Evolutionary conservation across 257 asterid genomes (phyloP).

Genomic region (Solanum chilense): DNA sequence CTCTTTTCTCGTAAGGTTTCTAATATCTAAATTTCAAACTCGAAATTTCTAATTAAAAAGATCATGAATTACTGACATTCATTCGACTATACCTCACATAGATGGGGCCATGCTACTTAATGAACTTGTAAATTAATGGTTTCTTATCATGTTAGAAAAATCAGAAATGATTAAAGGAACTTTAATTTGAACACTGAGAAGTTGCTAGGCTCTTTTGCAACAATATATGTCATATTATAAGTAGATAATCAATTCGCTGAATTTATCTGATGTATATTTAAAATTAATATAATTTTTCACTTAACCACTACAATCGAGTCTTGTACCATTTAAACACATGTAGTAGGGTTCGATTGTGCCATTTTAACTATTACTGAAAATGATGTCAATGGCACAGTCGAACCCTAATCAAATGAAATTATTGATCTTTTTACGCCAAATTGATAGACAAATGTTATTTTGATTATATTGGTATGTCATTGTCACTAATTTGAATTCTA

Average conservation of each 20-base stretch:
- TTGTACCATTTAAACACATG: not conserved
- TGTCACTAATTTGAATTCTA: not conserved
- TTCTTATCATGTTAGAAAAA: not conserved
- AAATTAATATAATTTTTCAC: not conserved
- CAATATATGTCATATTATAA: not conserved
- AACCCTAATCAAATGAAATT: too few relatives aligned
- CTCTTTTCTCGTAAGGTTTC: not conserved
- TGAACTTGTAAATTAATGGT: not conserved
- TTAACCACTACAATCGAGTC: not conserved
- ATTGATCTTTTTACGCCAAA: not conserved
- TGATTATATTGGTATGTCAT: not conserved
- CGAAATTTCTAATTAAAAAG: not conserved
- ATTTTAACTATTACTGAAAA: not conserved
- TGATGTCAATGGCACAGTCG: too few relatives aligned
- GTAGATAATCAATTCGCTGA: too few relatives aligned
- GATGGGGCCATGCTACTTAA: not conserved
- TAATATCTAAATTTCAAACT: not conserved
- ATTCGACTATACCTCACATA: not conserved
- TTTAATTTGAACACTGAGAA: not conserved
- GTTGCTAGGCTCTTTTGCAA: not conserved
- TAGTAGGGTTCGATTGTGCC: not conserved
- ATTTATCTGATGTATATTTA: fast-evolving
- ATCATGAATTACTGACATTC: not conserved
- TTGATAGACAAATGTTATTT: not conserved
- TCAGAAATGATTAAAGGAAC: not conserved